Conservation (phyloP, 2,329 filamentous ascomycete genomes). For the Neonectria coccinea region DNA sequence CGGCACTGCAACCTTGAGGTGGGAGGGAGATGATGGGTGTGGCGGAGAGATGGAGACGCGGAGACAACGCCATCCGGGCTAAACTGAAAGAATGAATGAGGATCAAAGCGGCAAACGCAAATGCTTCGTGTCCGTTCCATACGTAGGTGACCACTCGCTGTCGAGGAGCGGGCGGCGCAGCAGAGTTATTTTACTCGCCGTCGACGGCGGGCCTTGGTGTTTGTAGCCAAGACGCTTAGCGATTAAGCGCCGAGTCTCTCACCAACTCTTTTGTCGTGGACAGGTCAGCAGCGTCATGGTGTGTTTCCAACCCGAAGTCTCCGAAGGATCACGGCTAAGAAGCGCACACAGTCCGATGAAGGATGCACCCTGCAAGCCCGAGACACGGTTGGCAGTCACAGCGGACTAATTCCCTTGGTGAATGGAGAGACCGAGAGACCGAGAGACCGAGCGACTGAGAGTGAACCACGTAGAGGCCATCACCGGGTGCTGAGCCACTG, state of each 20-base stretch:
- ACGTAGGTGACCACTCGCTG: not conserved
- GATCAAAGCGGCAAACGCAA: not conserved
- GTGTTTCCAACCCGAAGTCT: not conserved
- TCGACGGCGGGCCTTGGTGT: constrained; percentile 1
- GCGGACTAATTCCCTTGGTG: not conserved
- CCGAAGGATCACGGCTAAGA: not conserved
- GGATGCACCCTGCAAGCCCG: constrained; percentile 1
- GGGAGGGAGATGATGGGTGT: not conserved
- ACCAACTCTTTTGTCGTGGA: constrained; percentile 6
- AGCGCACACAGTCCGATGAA: not conserved
- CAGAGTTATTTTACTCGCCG: not conserved
- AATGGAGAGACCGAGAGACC: not conserved
- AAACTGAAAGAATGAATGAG: not conserved
- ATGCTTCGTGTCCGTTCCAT: too few relatives aligned
- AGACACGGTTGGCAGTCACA: not conserved
- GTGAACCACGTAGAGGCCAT: not conserved
- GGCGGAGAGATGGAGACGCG: not conserved
- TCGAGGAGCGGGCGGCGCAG: not conserved
- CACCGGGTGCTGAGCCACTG: not conserved
- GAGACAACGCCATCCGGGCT: not conserved
- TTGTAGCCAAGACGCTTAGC: constrained; percentile 33
- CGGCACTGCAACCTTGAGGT: not conserved
- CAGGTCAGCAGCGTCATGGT: not conserved
- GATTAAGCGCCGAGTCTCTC: constrained; percentile 15
- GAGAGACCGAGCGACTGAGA: not conserved